Conservation (phyloP, 139 green algal species). For the Edaphochlamys debaryana region DNA sequence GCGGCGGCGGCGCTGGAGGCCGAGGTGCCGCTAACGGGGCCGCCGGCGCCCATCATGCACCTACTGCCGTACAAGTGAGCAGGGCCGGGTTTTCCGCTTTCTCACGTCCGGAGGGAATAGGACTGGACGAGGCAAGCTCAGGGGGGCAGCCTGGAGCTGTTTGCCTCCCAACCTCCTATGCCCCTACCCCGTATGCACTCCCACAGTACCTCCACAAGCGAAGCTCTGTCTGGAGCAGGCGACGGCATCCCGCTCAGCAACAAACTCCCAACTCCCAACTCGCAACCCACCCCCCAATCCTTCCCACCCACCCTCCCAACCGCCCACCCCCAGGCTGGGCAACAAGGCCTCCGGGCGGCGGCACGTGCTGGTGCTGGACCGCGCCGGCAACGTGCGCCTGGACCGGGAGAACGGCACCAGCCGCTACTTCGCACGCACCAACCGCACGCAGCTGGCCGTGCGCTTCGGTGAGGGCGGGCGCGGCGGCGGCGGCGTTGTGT, state of each 20-base stretch:
- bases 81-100: not conserved
- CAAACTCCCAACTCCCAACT: no score
- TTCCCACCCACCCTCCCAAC: not conserved
- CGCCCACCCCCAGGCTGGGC: conserved; percentile 12
- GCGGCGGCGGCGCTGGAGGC: not conserved
- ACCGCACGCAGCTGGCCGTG: conserved; percentile 40
- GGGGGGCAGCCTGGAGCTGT: no score
- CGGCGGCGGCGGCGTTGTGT: not conserved
- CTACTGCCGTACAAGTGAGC: conserved; percentile 32
- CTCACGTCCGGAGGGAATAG: no score
- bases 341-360: conserved; percentile 8
- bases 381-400: conserved; percentile 40
- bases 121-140: no score
- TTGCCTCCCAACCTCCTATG: no score
- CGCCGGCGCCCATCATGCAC: conserved; percentile 29
- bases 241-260: no score
- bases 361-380: conserved; percentile 27
- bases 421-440: conserved; percentile 31
- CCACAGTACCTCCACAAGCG: no score
- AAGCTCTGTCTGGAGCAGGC: no score
- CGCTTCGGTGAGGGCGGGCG: not conserved
- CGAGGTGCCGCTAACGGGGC: not conserved
- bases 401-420: conserved; percentile 49
- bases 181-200: no score
- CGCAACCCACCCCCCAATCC: no score